Evolutionary conservation across 306 rosid species (phyloP).

Genomic region (Cicer chorassanicum): DNA sequence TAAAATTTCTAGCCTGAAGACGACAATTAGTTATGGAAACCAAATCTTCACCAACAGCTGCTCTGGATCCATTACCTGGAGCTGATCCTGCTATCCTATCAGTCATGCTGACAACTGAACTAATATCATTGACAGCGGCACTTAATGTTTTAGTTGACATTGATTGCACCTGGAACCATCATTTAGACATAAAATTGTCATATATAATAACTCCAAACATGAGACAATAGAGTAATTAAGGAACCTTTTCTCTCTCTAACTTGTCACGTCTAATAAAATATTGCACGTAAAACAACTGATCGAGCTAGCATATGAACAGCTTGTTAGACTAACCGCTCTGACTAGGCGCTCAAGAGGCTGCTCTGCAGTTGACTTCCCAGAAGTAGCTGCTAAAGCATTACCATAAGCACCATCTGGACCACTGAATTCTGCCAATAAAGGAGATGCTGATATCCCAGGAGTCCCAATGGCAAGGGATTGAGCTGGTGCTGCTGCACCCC

Average conservation of each 20-base stretch:
- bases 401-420: conserved; percentile 65
- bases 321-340: conserved; percentile 68
- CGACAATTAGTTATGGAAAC: conserved; percentile 94
- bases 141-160: conserved; percentile 66
- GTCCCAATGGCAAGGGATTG: conserved; percentile 96
- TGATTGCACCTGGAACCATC: conserved; percentile 75
- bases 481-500: conserved; percentile 58
- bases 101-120: conserved; percentile 86
- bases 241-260: conserved; percentile 25
- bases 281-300: conserved; percentile 9
- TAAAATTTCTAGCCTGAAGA: conserved; percentile 71
- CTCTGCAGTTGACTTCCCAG: conserved; percentile 75
- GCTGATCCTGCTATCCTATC: conserved; percentile 97
- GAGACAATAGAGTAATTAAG: conserved; percentile 27
- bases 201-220: conserved; percentile 27
- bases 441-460: conserved; percentile 98
- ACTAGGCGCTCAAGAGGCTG: conserved; percentile 85
- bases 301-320: conserved; percentile 21
- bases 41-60: conserved; percentile 96
- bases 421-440: conserved; percentile 88
- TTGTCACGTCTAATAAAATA: conserved; percentile 20
- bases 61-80: conserved; percentile 94
- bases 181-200: conserved; percentile 40
- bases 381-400: conserved; percentile 60
- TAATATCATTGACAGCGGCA: conserved; percentile 83